Conservation (phyloP, 1,139 yeast genomes). For the Scheffersomyces insectosa region DNA sequence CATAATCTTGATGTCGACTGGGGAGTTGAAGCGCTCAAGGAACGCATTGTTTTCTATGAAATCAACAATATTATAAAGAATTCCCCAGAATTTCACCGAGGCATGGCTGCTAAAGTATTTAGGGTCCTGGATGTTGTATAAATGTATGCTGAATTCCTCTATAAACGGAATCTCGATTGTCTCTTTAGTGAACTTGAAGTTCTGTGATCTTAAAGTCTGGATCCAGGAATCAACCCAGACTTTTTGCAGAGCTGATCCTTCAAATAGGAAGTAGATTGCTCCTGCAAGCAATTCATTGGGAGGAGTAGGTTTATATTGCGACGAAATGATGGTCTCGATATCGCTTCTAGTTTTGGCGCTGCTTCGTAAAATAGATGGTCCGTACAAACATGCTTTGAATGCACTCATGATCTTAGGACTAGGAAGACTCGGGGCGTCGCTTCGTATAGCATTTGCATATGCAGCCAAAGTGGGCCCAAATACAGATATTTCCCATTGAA, state of each 20-base stretch:
- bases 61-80: conserved; percentile 40
- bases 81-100: conserved; percentile 57
- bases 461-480: conserved; percentile 18
- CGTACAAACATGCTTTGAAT: conserved; percentile 48
- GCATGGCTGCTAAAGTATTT: conserved; percentile 40
- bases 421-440: conserved; percentile 14
- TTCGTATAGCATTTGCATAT: conserved; percentile 22
- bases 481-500: conserved; percentile 50
- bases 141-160: conserved; percentile 56
- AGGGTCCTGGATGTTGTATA: conserved; percentile 55
- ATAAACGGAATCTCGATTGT: conserved; percentile 37
- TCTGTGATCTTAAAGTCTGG: conserved; percentile 15
- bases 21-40: conserved; percentile 38
- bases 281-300: conserved; percentile 42
- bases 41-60: conserved; percentile 43
- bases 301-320: not conserved
- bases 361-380: conserved; percentile 50
- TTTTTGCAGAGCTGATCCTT: conserved; percentile 47
- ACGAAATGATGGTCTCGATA: conserved; percentile 4
- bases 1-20: conserved; percentile 45
- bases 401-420: conserved; percentile 14
- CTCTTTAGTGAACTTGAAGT: conserved; percentile 4
- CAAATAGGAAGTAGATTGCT: conserved; percentile 50
- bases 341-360: conserved; percentile 27
- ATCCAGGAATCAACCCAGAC: conserved; percentile 45